These are phyloP conservation scores for Phyllosticta capitalensis DNA, from an alignment of 2,329 filamentous ascomycete genomes.

Conservation along the genomic window DNA sequence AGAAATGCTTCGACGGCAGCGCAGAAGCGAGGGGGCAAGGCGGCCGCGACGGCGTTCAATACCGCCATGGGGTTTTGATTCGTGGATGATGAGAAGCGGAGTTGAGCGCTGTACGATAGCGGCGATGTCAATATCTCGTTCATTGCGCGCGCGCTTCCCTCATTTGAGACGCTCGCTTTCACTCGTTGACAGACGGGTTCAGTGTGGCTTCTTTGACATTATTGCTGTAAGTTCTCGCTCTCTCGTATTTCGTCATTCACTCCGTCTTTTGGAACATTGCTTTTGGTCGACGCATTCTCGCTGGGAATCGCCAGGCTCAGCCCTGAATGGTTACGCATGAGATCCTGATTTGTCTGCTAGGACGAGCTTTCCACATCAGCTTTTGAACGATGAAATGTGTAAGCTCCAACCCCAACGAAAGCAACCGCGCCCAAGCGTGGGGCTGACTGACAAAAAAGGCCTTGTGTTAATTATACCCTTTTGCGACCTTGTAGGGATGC, in stretches of 20 bases:
- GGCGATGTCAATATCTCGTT: neutral
- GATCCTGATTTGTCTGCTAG: too few relatives aligned
- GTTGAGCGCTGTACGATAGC: neutral
- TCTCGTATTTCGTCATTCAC: neutral
- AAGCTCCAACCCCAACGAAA: too few relatives aligned
- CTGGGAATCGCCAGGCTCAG: too few relatives aligned
- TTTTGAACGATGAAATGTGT: too few relatives aligned
- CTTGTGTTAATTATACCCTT: neutral
- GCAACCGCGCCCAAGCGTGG: neutral
- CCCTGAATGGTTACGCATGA: too few relatives aligned
- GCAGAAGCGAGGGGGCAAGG: constrained; percentile 17
- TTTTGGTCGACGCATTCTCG: too few relatives aligned
- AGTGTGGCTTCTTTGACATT: neutral
- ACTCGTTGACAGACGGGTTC: neutral
- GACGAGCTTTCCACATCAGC: too few relatives aligned
- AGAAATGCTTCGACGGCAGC: constrained; percentile 17
- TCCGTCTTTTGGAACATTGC: neutral
- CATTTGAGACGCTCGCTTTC: neutral
- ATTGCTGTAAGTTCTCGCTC: neutral
- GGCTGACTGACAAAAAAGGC: neutral
- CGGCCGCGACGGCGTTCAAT: constrained; percentile 23
- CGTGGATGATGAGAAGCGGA: neutral
- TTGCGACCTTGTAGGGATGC: neutral
- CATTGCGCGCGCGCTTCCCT: neutral
- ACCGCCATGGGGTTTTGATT: constrained; percentile 16